Base-by-base conservation (phyloP, 495 filamentous ascomycete species). In the Hypoxylon fuscum region DNA sequence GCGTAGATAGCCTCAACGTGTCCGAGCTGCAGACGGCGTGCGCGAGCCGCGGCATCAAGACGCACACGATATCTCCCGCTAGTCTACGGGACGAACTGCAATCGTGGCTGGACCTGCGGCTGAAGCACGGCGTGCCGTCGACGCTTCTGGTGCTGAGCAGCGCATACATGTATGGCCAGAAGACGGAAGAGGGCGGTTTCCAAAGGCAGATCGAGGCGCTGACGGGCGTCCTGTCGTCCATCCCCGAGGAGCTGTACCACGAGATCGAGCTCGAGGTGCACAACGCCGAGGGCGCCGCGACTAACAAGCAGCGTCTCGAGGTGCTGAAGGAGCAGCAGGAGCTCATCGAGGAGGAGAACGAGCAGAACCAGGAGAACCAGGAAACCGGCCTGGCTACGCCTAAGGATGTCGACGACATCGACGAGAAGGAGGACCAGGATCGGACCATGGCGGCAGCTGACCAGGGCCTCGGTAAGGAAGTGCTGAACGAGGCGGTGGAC, bases 251-350 rank as follows among this genome's bases (percentile, higher is more conserved):
- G 74, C 85, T 99, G 34, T 98, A 95, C 88, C 95, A 99, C 80
- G 95, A 99, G 78, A 97, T 98, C 59, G 95, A 99, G 76, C 89
- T 99, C 25, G 96, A 98, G 80, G 93, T 98, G 21, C 92, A 98
- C 81, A 96, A 89, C 55, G 92, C 93, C 43, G 95, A 99, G 79
- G 95, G 95, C 54, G 95, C 93, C 9, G 96, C 95, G 46, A 99
- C 96, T 51, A 99, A 99, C 84, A 96, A 93, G 81, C 95, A 99
- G 79, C 89, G 95, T 70, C 86, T 99, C n/a, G 95, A 99, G 82
- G 95, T 99, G 6, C 83, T 99, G 68, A 96, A 92, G 85, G 95
- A 99, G 79, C 95, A 99, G 78, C 91, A 99, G 72, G 95, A 98
- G 67, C 85, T 99, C 47, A 99, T 99, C 65, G 86, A 96, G 56